A percentile compares a stretch with the other conserved stretches of the same genome.
phyloP scores from a whole-genome alignment of 495 filamentous ascomycete species.

The Neurospora pannonica region DNA sequence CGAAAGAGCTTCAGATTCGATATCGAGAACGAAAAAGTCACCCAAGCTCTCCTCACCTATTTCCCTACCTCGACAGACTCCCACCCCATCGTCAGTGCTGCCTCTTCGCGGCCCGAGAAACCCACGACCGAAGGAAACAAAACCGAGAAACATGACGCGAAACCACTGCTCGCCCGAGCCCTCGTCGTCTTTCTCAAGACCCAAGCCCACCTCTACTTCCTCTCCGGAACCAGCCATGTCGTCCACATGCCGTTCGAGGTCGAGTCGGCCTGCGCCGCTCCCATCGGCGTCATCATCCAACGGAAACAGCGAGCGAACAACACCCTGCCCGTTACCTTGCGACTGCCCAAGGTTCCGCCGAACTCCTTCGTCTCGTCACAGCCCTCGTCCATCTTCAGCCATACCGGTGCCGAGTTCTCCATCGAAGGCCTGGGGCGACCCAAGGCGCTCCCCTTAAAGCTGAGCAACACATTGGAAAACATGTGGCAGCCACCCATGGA shows the following conservation, averaged over 20 bases:
- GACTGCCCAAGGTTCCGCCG: slow-evolving; percentile 52
- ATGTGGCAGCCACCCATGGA: slow-evolving; percentile 39
- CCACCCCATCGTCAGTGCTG: slow-evolving; percentile 2
- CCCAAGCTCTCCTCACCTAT: slow-evolving; percentile 72
- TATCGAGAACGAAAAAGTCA: slow-evolving; percentile 72
- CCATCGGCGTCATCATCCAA: slow-evolving; percentile 75
- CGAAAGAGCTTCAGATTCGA: slow-evolving; percentile 82
- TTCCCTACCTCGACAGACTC: slow-evolving; percentile 54
- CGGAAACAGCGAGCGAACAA: slow-evolving; percentile 46
- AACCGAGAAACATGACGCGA: slow-evolving; percentile 7
- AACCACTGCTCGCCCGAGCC: slow-evolving; percentile 46
- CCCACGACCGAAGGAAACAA: background rate
- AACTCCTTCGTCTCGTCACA: slow-evolving; percentile 73
- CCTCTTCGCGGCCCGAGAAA: background rate
- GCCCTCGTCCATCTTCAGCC: slow-evolving; percentile 29
- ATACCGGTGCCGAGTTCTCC: slow-evolving; percentile 41
- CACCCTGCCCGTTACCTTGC: slow-evolving; percentile 32
- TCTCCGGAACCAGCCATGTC: slow-evolving; percentile 80
- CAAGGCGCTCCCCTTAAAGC: slow-evolving; percentile 35
- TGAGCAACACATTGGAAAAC: slow-evolving; percentile 36
- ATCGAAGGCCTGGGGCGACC: slow-evolving; percentile 42
- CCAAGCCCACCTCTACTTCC: slow-evolving; percentile 86
- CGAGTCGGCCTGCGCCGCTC: slow-evolving; percentile 73
- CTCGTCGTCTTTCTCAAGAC: slow-evolving; percentile 87
- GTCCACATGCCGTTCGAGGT: slow-evolving; percentile 92